Evolutionary conservation across 345 rosid genomes (phyloP), one percentile per base, ranked within the genome.

Genomic region (Firmiana major): DNA sequence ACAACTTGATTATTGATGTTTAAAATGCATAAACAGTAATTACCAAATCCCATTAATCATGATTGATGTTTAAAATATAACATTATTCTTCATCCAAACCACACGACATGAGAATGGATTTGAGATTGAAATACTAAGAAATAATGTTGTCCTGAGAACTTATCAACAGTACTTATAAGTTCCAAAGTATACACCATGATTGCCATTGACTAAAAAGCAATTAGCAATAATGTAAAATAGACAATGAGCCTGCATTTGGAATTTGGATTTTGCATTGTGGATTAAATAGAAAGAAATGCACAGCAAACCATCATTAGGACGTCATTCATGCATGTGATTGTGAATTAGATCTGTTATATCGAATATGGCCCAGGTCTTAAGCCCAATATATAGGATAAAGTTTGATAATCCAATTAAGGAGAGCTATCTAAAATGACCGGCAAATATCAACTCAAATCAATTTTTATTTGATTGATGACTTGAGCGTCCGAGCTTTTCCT

Each of bases 171-270:
- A 59, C 34, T 71, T 77, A 77, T 22, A 43, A 78, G 62, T 65
- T 75, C 75, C 69, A 59, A 78, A 78, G 49, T 59, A 2, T 21
- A 34, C 34, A 34, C 34, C 51, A 77, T 83, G 79, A 77, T 74
- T 65, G 63, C 76, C 54, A 69, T 74, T 79, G 82, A 53, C 77
- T 57, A 6, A 63, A 67, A 77, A 76, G 85, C 49, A 77, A 57
- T 51, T 49, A 43, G 71, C 57, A 75, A 76, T 74, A 22, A 73
- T 57, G 76, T 22, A 3, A 73, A 28, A 31, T 12, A 62, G 5
- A n/a, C 15, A 64, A 36, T 1, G 26, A 42, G 22, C 2, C 42
- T 16, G n/a, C n/a, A n/a, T n/a, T n/a, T n/a, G n/a, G n/a, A n/a
- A 15, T n/a, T 55, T 55, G 40, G 5, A 36, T 55, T 55, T 26